Evolutionary conservation across 2,329 filamentous ascomycete species (phyloP).

Genomic region (Scedosporium apiospermum): DNA sequence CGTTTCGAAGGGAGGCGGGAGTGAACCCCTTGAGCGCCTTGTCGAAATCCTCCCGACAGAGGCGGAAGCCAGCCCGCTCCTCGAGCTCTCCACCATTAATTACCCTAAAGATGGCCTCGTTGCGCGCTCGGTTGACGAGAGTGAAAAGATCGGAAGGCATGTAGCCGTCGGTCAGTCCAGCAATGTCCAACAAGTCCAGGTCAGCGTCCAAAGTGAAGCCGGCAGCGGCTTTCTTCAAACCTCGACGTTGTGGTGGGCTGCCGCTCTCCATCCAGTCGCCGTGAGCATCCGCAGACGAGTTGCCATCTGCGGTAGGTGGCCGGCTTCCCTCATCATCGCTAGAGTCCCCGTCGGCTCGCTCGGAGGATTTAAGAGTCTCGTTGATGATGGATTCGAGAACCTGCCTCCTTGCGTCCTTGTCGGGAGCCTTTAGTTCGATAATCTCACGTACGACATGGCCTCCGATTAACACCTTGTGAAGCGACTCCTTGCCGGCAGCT

Average conservation of each 20-base stretch:
- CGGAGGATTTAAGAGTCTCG: constrained; percentile 33
- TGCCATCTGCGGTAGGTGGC: constrained; percentile 47
- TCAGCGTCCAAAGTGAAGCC: constrained; percentile 66
- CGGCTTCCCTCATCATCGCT: constrained; percentile 38
- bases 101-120: constrained; percentile 83
- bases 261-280: constrained; percentile 70
- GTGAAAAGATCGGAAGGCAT: constrained; percentile 92
- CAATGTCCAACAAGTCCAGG: constrained; percentile 85
- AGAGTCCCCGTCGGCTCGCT: constrained; percentile 25
- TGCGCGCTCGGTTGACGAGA: constrained; percentile 77
- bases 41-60: constrained; percentile 70
- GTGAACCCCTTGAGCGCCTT: constrained; percentile 86
- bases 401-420: constrained; percentile 78
- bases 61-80: constrained; percentile 44
- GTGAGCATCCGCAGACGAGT: constrained; percentile 35
- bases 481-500: constrained; percentile 82
- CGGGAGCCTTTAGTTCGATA: constrained; percentile 77
- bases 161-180: constrained; percentile 91
- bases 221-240: constrained; percentile 27
- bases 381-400: constrained; percentile 73
- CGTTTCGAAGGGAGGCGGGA: constrained; percentile 86
- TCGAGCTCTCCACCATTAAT: constrained; percentile 46
- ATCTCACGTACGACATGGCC: constrained; percentile 92
- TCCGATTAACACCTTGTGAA: constrained; percentile 84
- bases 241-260: constrained; percentile 41